Evolutionary conservation across 2,329 filamentous ascomycete genomes (phyloP).

Genomic region (Xylaria sp.): DNA sequence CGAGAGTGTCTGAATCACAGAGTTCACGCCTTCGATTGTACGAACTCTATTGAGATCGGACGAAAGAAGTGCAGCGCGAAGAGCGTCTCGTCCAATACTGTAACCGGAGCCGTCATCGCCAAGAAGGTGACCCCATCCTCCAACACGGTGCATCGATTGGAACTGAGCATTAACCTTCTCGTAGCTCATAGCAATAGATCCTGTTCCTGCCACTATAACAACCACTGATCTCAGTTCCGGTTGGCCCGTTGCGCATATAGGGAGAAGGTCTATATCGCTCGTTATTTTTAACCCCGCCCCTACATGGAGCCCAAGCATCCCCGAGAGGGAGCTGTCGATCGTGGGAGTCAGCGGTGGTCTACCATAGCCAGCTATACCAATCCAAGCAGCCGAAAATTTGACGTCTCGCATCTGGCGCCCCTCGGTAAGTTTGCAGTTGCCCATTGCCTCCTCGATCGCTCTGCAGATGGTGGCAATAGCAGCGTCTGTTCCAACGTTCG

Average conservation of each 20-base stretch:
- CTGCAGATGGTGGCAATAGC: conserved; percentile 25
- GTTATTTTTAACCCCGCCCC: conserved; percentile 20
- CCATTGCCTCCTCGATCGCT: conserved; percentile 21
- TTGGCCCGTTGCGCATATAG: background rate
- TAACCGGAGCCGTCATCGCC: conserved; percentile 36
- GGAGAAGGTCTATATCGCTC: conserved; percentile 29
- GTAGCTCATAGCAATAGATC: conserved; percentile 30
- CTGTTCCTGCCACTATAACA: conserved; percentile 30
- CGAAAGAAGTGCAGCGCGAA: conserved; percentile 25
- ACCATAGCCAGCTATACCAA: conserved; percentile 32
- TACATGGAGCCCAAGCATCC: conserved; percentile 16
- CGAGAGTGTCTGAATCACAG: background rate
- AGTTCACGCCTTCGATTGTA: background rate
- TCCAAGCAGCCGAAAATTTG: conserved; percentile 28
- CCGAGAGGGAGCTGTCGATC: conserved; percentile 7
- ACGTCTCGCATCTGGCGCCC: conserved; percentile 4
- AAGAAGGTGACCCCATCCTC: conserved; percentile 32
- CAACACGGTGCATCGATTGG: conserved; percentile 24
- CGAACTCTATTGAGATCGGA: conserved; percentile 15
- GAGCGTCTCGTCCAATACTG: conserved; percentile 29
- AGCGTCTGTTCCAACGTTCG: conserved; percentile 12
- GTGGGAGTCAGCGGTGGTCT: conserved; percentile 17
- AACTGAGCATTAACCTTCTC: conserved; percentile 21
- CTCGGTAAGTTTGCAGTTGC: conserved; percentile 13
- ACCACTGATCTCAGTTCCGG: conserved; percentile 13